These are phyloP conservation scores for Saccharomycopsis fermentans DNA, from an alignment of 805 yeast genomes.

Conservation along the genomic window DNA sequence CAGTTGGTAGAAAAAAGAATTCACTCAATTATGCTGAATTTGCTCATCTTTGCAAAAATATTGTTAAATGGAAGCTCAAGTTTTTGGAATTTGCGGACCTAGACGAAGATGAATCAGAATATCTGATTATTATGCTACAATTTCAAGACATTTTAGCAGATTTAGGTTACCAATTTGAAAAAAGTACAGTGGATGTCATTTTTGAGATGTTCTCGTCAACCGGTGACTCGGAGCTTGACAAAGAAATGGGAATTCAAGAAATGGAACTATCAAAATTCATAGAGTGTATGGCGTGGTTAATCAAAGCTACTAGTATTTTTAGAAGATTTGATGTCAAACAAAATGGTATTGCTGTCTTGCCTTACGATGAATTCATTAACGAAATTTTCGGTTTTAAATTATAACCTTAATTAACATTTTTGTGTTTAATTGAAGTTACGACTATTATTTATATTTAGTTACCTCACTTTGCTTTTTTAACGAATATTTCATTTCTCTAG, in stretches of 20 bases:
- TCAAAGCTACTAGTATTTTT: slow-evolving; percentile 68
- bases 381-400: slow-evolving; percentile 31
- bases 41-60: slow-evolving; percentile 57
- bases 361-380: slow-evolving; percentile 55
- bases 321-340: slow-evolving; percentile 68
- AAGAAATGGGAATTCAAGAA: slow-evolving; percentile 22
- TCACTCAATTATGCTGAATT: slow-evolving; percentile 50
- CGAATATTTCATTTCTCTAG: not conserved
- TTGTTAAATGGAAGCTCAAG: slow-evolving; percentile 57
- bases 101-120: slow-evolving; percentile 41
- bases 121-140: slow-evolving; percentile 52
- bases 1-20: slow-evolving; percentile 25
- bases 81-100: slow-evolving; percentile 46
- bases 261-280: slow-evolving; percentile 73
- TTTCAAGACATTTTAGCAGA: slow-evolving; percentile 50
- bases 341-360: slow-evolving; percentile 61
- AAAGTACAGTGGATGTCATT: slow-evolving; percentile 47
- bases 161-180: slow-evolving; percentile 55
- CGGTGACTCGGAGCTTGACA: slow-evolving; percentile 18
- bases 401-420: not conserved
- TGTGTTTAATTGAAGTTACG: not conserved
- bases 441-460: not conserved
- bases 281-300: slow-evolving; percentile 68
- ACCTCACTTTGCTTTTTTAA: not conserved
- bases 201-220: slow-evolving; percentile 37